phyloP scores from a whole-genome alignment of 352 stramenopile genomes.

The Phytophthora nicotianae region DNA sequence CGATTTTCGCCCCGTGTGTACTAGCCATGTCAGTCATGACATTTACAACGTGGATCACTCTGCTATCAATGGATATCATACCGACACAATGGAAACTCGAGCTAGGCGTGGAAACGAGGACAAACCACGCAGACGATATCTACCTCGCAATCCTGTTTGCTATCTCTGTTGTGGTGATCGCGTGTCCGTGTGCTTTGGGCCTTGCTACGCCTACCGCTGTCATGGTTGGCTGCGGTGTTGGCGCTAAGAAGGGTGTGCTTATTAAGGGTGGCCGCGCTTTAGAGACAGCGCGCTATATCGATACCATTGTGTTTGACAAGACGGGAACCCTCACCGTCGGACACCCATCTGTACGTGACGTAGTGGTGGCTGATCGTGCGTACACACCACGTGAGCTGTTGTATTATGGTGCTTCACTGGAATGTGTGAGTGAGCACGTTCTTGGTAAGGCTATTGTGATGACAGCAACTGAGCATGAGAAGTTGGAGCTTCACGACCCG shows the following conservation, averaged over 20 bases:
- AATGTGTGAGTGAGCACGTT: conserved; percentile 88
- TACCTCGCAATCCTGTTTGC: conserved; percentile 84
- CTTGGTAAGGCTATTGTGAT: conserved; percentile 85
- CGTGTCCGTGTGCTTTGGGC: conserved; percentile 83
- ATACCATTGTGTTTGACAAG: conserved; percentile 94
- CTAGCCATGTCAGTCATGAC: conserved; percentile 25
- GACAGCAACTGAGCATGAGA: conserved; percentile 76
- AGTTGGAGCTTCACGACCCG: conserved; percentile 74
- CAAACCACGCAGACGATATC: conserved; percentile 68
- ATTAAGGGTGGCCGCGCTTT: conserved; percentile 88
- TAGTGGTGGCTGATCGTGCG: conserved; percentile 69
- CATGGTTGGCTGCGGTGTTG: conserved; percentile 89
- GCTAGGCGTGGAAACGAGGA: conserved; percentile 34
- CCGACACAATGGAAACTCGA: conserved; percentile 23
- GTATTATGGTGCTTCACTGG: conserved; percentile 80
- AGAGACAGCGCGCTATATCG: conserved; percentile 84
- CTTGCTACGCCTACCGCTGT: conserved; percentile 87
- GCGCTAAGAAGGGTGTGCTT: conserved; percentile 87
- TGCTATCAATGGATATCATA: conserved; percentile 21
- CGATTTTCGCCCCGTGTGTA: conserved; percentile 38
- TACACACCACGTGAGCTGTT: conserved; percentile 73
- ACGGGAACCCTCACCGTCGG: conserved; percentile 92
- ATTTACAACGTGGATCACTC: conserved; percentile 20
- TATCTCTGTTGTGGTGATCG: conserved; percentile 90
- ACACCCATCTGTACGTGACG: conserved; percentile 79